Conservation (phyloP, 768 basidiomycete genomes). For the Thelephora ganbajun region DNA sequence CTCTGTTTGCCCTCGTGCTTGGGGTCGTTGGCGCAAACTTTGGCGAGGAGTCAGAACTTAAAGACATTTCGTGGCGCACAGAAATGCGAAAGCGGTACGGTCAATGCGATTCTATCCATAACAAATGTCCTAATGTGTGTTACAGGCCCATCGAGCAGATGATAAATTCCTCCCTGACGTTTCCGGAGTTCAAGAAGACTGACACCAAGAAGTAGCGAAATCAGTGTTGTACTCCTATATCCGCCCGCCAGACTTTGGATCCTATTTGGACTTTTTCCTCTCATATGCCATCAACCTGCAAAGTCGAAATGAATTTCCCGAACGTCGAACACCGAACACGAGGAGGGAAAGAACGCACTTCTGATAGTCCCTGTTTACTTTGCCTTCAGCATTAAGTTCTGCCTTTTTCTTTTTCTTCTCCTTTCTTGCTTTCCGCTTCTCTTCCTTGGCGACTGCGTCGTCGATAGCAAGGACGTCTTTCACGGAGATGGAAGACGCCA, state of each 20-base stretch:
- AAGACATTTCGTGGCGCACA: constrained; percentile 80
- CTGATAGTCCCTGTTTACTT: constrained; percentile 44
- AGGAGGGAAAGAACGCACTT: constrained; percentile 21
- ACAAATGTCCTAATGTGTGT: background rate
- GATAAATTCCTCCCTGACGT: background rate
- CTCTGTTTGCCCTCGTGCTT: constrained; percentile 44
- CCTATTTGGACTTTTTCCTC: constrained; percentile 14
- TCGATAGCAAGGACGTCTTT: constrained; percentile 72
- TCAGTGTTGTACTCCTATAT: background rate
- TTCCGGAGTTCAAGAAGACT: background rate
- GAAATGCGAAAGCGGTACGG: constrained; percentile 74
- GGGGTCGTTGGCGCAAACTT: constrained; percentile 65
- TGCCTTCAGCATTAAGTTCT: constrained; percentile 29
- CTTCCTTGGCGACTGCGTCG: constrained; percentile 43
- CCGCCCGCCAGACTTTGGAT: background rate
- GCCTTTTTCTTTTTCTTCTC: constrained; percentile 41
- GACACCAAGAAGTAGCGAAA: background rate
- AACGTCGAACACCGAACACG: background rate
- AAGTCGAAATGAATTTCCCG: background rate
- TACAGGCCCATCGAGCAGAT: background rate
- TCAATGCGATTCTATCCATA: background rate
- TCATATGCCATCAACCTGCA: constrained; percentile 18
- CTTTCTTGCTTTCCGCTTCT: constrained; percentile 62
- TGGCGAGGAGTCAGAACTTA: constrained; percentile 43
- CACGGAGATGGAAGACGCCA: constrained; percentile 74